phyloP scores from a whole-genome alignment of 352 stramenopile species.

The Pythium guiyangense region DNA sequence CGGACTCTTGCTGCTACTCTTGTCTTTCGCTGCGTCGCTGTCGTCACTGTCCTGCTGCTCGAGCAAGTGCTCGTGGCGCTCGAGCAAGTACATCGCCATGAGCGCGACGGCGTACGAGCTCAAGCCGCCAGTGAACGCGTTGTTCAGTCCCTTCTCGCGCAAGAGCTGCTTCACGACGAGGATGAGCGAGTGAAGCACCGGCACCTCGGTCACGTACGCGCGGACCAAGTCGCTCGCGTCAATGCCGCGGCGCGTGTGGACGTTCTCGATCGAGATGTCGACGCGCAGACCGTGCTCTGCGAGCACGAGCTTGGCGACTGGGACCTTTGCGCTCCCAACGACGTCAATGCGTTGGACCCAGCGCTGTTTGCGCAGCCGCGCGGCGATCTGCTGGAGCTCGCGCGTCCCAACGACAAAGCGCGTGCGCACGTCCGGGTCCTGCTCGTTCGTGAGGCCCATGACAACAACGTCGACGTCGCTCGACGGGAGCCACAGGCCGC shows the following conservation, averaged over 20 bases:
- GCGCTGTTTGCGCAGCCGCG: slow-evolving; percentile 38
- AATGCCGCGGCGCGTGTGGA: slow-evolving; percentile 75
- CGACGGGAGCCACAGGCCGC: slow-evolving; percentile 82
- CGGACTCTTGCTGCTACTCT: not conserved
- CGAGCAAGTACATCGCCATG: slow-evolving; percentile 79
- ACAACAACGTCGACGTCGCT: slow-evolving; percentile 90
- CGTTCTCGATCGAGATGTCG: slow-evolving; percentile 88
- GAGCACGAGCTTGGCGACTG: slow-evolving; percentile 79
- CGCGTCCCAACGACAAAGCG: slow-evolving; percentile 41
- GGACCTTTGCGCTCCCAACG: slow-evolving; percentile 78
- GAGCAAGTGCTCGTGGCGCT: slow-evolving; percentile 29
- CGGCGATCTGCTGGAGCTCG: slow-evolving; percentile 57
- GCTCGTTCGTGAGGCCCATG: slow-evolving; percentile 43
- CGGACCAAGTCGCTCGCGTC: slow-evolving; percentile 81
- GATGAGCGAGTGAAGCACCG: slow-evolving; percentile 70
- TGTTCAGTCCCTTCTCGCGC: slow-evolving; percentile 84
- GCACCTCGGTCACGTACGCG: slow-evolving; percentile 60
- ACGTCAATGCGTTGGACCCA: slow-evolving; percentile 83
- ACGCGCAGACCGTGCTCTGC: slow-evolving; percentile 58
- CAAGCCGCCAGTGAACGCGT: slow-evolving; percentile 85
- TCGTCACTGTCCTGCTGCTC: not conserved
- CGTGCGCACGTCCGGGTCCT: slow-evolving; percentile 35
- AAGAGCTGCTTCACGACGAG: slow-evolving; percentile 87
- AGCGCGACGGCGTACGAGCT: slow-evolving; percentile 87
- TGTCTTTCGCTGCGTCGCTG: not conserved